Evolutionary conservation across 2,329 filamentous ascomycete genomes (phyloP), one percentile per base, ranked within the genome.

Genomic region (Fusarium acutatum): DNA sequence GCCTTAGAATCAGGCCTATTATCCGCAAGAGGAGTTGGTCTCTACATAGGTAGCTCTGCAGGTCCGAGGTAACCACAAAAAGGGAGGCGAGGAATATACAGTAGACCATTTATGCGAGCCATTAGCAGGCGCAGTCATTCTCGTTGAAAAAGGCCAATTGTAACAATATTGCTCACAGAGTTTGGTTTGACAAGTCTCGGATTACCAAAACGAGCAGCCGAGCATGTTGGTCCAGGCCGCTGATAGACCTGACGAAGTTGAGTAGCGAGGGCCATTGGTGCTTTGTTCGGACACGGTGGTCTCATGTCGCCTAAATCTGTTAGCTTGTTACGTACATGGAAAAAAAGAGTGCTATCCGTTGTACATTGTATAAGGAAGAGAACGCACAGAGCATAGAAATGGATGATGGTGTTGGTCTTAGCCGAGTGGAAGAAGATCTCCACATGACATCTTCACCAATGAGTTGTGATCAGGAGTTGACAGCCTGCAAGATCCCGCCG

Each of bases 101-200:
- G 28, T 22, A 59, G 52, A 60, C 30, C 30, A 50, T 38, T 66
- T 72, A 75, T 72, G 75, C 67, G 69, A 70, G 64, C 75, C 72
- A 73, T 72, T 72, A 53, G 41, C 49, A 60, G 46, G 41, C 46
- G 53, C 20, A 26, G 37, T 44, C 44, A 49, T 44, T 44, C 37
- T 28, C 7, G 38, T 52, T 24, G 43, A 59, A 56, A 40, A 11
- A 20, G 18, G 20, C 26, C 35, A 38, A 43, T 49, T 64, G 60
- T 35, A 30, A 69, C 32, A 7, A 54, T n/a, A 57, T 57, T n/a
- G 22, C 40, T 49, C 46, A 49, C 54, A 26, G 50, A 38, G 41
- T 46, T 73, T 58, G 61, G 66, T 26, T 57, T 43, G 56, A 40
- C 44, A 28, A 37, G 17, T 20, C n/a, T 67, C 53, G 58, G 61